Percentiles rank a stretch among this genome's conserved stretches.
phyloP scores from a whole-genome alignment of 352 stramenopile genomes.

The Blastocystis sp. region DNA sequence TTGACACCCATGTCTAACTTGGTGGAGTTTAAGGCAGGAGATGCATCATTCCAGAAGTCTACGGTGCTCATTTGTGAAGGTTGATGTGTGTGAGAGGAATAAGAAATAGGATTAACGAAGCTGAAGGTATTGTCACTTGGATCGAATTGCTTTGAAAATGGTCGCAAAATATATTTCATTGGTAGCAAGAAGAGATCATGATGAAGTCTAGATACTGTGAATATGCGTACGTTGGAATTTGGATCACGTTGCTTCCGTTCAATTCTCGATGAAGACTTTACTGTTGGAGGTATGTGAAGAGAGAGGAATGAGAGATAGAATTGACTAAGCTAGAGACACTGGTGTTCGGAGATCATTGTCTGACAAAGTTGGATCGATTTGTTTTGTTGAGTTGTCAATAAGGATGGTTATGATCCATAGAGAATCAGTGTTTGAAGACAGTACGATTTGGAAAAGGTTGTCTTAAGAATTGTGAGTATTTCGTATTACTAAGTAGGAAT shows the following conservation, averaged over 20 bases:
- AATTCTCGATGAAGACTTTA: background rate
- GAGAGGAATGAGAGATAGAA: background rate
- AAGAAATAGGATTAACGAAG: conserved; percentile 1
- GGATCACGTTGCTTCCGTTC: conserved; percentile 5
- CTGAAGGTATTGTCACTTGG: conserved; percentile 8
- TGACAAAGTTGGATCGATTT: conserved; percentile 41
- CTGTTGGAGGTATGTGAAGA: background rate
- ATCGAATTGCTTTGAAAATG: conserved; percentile 13
- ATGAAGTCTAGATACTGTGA: conserved; percentile 17
- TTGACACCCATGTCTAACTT: conserved; percentile 9
- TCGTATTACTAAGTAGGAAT: conserved; percentile 36
- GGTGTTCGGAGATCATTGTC: background rate
- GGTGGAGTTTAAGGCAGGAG: background rate
- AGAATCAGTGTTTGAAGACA: conserved; percentile 4
- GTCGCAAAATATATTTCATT: background rate
- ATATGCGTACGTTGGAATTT: background rate
- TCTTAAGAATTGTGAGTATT: conserved; percentile 51
- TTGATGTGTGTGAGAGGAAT: background rate
- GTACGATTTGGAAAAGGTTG: background rate
- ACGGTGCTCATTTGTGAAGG: conserved; percentile 23
- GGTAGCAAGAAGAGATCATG: background rate
- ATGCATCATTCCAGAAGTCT: background rate
- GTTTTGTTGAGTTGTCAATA: conserved; percentile 29
- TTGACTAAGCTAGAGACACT: conserved; percentile 6
- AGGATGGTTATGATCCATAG: background rate